phyloP scores from a whole-genome alignment of 257 asterid genomes.

The Solanum clarkiae region DNA sequence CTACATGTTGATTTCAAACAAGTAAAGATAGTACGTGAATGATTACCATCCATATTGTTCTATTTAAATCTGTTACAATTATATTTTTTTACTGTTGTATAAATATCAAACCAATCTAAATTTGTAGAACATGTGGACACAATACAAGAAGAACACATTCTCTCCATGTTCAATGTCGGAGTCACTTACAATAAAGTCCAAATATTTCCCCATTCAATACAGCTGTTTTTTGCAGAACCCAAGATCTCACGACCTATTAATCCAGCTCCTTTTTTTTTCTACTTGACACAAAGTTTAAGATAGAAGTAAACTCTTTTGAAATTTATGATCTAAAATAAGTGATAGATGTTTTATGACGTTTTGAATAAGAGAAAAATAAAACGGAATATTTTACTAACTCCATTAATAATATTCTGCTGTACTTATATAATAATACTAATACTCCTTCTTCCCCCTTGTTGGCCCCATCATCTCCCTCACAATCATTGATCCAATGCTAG shows the following conservation, averaged over 20 bases:
- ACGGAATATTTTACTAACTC: background rate
- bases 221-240: conserved; percentile 51
- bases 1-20: background rate
- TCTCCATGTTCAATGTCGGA: conserved; percentile 68
- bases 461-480: conserved; percentile 14
- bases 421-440: background rate
- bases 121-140: too few relatives aligned
- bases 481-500: background rate
- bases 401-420: conserved; percentile 3
- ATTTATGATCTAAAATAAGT: too few relatives aligned
- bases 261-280: background rate
- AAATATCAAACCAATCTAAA: background rate
- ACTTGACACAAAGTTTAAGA: background rate
- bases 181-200: conserved; percentile 38
- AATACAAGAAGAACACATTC: conserved; percentile 39
- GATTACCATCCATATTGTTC: background rate
- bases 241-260: conserved; percentile 46
- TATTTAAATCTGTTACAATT: background rate
- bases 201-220: conserved; percentile 30
- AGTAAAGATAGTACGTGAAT: background rate
- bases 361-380: too few relatives aligned
- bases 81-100: background rate
- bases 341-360: too few relatives aligned
- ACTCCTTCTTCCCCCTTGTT: conserved; percentile 12
- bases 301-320: accelerated